Evolutionary conservation across 331 rosid genomes (phyloP), one percentile per base, ranked within the genome.

Genomic region (Saraca asoca): DNA sequence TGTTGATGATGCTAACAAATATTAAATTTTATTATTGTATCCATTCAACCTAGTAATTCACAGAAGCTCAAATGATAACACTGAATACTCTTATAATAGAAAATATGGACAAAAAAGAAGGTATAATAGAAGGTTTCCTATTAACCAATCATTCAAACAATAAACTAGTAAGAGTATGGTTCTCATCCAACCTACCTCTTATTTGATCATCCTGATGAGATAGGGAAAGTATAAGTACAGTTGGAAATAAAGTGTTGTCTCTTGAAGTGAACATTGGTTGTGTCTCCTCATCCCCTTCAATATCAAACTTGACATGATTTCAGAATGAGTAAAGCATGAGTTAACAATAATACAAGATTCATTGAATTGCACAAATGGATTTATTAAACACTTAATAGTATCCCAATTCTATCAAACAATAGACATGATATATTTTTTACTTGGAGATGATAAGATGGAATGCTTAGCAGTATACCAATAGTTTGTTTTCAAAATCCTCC

Each of bases 221-320:
- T 12, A 94, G 91, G 72, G 94, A 82, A 29, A 87, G 79, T 57
- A 74, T 20, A 15, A 51, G 45, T 20, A 66, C 61, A 7, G 56
- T 20, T 34, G 76, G 82, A 63, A 84, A 66, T 53, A 84, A 84
- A 50, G 77, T 62, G 37, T 62, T 74, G 53, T 79, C 85, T 71
- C 64, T 81, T 14, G 83, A 75, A 46, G 85, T 35, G 76, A 63
- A 66, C 48, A 87, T 79, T 17, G 66, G 42, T n/a, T 74, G 84
- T 31, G 80, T 79, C 51, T 76, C 95, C 5, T 83, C 92, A 18
- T 90, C 91, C 31, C 77, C 89, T 78, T 83, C 88, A 17, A 82
- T 85, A 51, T 89, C 97, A 81, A 93, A 89, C 82, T 96, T 93
- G 75, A 48, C 79, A 37, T 45, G 64, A 20, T 58, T 75, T 58